Evolutionary conservation across 2,329 filamentous ascomycete genomes (phyloP), one percentile per base, ranked within the genome.

Genomic region (Ambrosiella beaveri): DNA sequence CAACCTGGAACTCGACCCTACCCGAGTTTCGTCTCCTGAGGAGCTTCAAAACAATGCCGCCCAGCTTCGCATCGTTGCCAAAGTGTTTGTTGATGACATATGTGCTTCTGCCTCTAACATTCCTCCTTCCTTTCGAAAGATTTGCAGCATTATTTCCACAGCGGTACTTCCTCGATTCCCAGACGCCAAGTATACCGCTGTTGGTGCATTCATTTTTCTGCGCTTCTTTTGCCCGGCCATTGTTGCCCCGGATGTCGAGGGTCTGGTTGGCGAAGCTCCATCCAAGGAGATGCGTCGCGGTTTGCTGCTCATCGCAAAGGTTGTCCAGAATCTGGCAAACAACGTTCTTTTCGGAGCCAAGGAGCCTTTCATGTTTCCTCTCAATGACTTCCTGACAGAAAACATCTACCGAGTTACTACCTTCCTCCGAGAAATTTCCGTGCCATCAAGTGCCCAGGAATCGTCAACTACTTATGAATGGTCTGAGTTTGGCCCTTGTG

Each of bases 211-310:
- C 64, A 80, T 86, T 59, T 86, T 86, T 64, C 73, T 86, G 27
- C 77, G 82, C 7, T 86, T 86, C 70, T 86, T 86, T 65, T 86
- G 82, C 62, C 83, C 82, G 7, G 82, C 82, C 35, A 86, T 86
- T 57, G 82, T 86, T 13, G 81, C 83, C 1, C 82, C 82, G 0
- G 82, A 86, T 65, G 77, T 75, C 1, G 83, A 85, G 64, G 81
- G 81, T 1, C 71, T 86, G n/a, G 79, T 85, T 15, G 70, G 74
- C 13, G 72, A 72, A 1, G 65, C 78, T 2, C 82, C 81, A 5
- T 81, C 81, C 1, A 85, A 84, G 65, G 81, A 84, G 64, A 83
- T 85, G 78, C 75, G 83, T 15, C 75, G 82, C 57, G 82, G 82
- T 3, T 71, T 86, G 5, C 72, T 86, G 37, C 73, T 86, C 38